These are phyloP conservation scores for Boletus subcaerulescens DNA, from an alignment of 768 basidiomycete genomes.

Conservation along the genomic window DNA sequence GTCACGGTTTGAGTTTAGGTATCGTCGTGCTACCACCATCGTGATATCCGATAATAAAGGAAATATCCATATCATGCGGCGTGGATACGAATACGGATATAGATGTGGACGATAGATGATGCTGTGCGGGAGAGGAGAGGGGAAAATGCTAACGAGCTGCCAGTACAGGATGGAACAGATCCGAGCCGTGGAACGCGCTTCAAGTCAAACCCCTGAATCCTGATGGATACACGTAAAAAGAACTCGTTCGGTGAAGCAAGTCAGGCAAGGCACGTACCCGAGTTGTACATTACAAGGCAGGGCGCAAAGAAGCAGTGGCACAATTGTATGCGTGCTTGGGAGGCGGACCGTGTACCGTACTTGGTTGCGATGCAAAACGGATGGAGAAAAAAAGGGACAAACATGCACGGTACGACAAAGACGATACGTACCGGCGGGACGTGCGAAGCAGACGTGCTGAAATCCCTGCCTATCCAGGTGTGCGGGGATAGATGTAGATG, in stretches of 20 bases:
- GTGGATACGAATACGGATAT: not conserved
- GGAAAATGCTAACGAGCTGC: not conserved
- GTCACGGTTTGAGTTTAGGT: too few relatives aligned
- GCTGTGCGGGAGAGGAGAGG: not conserved
- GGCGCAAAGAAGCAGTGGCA: not conserved
- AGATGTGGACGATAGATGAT: not conserved
- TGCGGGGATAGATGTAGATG: not conserved
- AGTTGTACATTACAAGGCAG: not conserved
- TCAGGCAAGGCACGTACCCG: not conserved
- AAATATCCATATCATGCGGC: too few relatives aligned
- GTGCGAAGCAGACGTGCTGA: not conserved
- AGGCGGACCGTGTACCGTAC: not conserved
- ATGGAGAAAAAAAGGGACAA: not conserved
- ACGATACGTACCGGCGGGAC: not conserved
- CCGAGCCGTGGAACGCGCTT: not conserved
- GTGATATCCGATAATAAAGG: too few relatives aligned
- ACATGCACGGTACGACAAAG: not conserved
- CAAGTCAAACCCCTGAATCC: not conserved
- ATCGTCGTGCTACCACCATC: too few relatives aligned
- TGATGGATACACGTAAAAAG: constrained; percentile 5
- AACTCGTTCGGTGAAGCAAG: not conserved
- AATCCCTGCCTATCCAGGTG: not conserved
- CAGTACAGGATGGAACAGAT: not conserved
- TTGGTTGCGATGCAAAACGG: not conserved
- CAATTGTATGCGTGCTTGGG: not conserved